These are phyloP conservation scores for Vitis hybrid DNA, from an alignment of 177 flowering plant species.

Conservation along the genomic window DNA sequence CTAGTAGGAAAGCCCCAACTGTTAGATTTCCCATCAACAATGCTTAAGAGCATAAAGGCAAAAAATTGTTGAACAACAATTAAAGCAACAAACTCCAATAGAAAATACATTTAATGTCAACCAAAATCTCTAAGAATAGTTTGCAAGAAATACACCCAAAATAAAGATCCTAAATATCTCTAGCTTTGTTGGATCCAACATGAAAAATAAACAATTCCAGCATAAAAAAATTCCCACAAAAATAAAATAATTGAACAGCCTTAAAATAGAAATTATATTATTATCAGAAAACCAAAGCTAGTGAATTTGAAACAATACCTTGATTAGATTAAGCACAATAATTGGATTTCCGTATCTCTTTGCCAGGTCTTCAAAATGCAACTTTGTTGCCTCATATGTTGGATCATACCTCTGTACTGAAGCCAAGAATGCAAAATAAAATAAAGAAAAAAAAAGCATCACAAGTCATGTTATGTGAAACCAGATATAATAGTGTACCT, in stretches of 20 bases:
- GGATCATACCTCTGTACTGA: constrained; percentile 98
- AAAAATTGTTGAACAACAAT: neutral
- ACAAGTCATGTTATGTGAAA: neutral
- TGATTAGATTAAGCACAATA: constrained; percentile 88
- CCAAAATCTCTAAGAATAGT: neutral
- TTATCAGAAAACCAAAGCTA: neutral
- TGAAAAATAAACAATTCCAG: neutral
- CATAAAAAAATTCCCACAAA: neutral
- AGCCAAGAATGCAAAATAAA: constrained; percentile 14
- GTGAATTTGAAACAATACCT: constrained; percentile 44
- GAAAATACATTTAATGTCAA: neutral
- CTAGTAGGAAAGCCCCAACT: too few species aligned
- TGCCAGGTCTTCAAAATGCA: constrained; percentile 93
- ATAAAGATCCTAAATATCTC: neutral
- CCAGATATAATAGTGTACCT: neutral
- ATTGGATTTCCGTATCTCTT: constrained; percentile 96
- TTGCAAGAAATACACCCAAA: neutral
- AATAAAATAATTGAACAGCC: neutral
- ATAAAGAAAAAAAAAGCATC: constrained; percentile 1
- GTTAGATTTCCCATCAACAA: too few species aligned
- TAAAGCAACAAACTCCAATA: neutral
- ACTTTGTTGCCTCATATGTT: constrained; percentile 86
- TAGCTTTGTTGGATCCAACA: neutral
- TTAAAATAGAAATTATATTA: neutral
- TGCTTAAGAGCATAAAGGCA: too few species aligned